These are phyloP conservation scores for Carpinus viminea DNA, from an alignment of 306 rosid genomes.

Conservation along the genomic window DNA sequence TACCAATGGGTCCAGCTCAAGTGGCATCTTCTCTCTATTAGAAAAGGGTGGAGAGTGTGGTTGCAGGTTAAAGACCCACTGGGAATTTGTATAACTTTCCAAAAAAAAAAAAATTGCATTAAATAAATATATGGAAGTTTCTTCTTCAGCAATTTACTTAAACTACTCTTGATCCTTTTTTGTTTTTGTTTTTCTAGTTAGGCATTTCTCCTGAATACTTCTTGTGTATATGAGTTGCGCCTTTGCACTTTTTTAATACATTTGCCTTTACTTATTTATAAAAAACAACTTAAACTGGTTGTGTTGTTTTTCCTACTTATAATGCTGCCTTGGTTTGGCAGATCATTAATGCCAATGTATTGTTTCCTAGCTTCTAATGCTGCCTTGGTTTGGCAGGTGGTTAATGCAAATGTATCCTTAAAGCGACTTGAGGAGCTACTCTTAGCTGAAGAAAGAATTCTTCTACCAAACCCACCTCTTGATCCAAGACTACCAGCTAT, in stretches of 20 bases:
- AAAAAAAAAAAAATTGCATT: background rate
- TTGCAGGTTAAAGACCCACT: background rate
- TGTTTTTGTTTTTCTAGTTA: too few species aligned
- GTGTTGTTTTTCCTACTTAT: background rate
- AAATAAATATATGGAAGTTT: background rate
- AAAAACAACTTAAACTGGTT: background rate
- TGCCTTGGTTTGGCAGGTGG: constrained; percentile 55
- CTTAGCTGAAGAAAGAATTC: constrained; percentile 76
- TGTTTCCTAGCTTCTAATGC: constrained; percentile 19
- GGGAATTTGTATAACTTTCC: background rate
- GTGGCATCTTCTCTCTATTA: background rate
- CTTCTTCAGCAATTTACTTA: background rate
- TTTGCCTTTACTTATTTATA: too few species aligned
- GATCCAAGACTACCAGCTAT: constrained; percentile 75
- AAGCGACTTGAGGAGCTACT: constrained; percentile 88
- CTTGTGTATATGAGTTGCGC: too few species aligned
- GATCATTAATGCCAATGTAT: background rate
- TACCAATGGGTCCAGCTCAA: background rate
- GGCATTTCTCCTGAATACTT: too few species aligned
- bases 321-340: background rate
- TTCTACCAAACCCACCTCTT: constrained; percentile 87
- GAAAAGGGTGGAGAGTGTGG: background rate
- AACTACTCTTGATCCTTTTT: too few species aligned
- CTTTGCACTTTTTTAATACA: too few species aligned
- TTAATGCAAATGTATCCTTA: constrained; percentile 91